These are phyloP conservation scores for Exophiala viscosa DNA, from an alignment of 2,329 filamentous ascomycete species.

Conservation along the genomic window DNA sequence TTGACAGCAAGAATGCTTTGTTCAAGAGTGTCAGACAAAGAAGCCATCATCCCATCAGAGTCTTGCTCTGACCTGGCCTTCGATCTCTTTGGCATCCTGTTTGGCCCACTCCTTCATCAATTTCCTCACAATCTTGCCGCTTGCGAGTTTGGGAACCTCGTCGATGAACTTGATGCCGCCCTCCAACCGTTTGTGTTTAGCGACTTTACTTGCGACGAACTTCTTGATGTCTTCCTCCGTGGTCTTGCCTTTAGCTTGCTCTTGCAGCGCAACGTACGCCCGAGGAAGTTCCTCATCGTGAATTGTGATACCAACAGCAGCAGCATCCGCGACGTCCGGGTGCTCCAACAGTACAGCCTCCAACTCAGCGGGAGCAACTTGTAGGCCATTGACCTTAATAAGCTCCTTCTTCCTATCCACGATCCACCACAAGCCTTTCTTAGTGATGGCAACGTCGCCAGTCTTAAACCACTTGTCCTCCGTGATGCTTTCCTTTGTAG, in stretches of 20 bases:
- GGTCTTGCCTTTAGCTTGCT: slow-evolving; percentile 43
- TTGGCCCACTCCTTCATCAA: slow-evolving; percentile 57
- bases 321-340: slow-evolving; percentile 43
- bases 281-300: slow-evolving; percentile 32
- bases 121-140: slow-evolving; percentile 58
- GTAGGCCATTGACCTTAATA: slow-evolving; percentile 58
- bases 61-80: slow-evolving; percentile 63
- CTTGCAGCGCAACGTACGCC: slow-evolving; percentile 50
- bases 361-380: slow-evolving; percentile 47
- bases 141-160: slow-evolving; percentile 55
- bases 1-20: too few relatives aligned
- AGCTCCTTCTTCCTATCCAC: slow-evolving; percentile 68
- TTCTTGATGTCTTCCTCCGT: slow-evolving; percentile 40
- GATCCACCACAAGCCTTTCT: slow-evolving; percentile 74
- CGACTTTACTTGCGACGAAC: slow-evolving; percentile 46
- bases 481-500: slow-evolving; percentile 46
- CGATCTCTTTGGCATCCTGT: slow-evolving; percentile 50
- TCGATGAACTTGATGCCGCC: slow-evolving; percentile 55
- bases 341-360: slow-evolving; percentile 45
- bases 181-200: slow-evolving; percentile 52
- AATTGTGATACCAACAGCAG: slow-evolving; percentile 43
- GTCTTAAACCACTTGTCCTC: slow-evolving; percentile 75
- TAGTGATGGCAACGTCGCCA: slow-evolving; percentile 75
- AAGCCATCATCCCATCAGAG: slow-evolving; percentile 18
- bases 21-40: too few relatives aligned